Conservation (phyloP, 352 stramenopile species). For the Chrysophaeum taylorii region DNA sequence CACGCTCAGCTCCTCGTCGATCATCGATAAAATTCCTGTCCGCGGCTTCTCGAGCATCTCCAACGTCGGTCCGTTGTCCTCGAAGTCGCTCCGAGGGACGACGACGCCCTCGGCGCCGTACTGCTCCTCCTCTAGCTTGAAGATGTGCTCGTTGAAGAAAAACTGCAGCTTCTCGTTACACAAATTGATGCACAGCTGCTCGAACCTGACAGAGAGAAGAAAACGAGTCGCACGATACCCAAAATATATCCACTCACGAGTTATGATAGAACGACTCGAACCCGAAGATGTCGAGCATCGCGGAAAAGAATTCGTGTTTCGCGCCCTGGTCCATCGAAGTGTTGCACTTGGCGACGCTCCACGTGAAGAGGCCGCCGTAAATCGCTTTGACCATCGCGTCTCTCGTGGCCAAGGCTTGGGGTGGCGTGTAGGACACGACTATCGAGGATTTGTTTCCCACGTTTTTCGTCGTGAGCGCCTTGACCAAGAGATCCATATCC, state of each 20-base stretch:
- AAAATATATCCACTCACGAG: too few relatives aligned
- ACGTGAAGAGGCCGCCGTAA: conserved; percentile 83
- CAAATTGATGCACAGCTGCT: conserved; percentile 91
- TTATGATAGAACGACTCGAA: conserved; percentile 77
- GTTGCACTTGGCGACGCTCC: conserved; percentile 83
- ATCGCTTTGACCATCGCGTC: conserved; percentile 85
- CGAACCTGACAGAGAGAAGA: conserved; percentile 56
- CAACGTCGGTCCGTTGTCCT: conserved; percentile 79
- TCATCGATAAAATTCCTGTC: conserved; percentile 70
- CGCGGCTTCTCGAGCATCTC: conserved; percentile 83
- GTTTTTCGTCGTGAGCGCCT: conserved; percentile 43
- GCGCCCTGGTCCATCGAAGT: conserved; percentile 51
- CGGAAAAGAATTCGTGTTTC: conserved; percentile 57
- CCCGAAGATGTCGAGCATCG: conserved; percentile 87
- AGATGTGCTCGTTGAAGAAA: conserved; percentile 82
- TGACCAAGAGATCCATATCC: conserved; percentile 50
- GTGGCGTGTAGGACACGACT: conserved; percentile 40
- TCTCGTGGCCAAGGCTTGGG: conserved; percentile 78
- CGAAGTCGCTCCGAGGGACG: conserved; percentile 74
- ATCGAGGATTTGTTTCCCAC: conserved; percentile 28
- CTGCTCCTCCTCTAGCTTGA: conserved; percentile 82
- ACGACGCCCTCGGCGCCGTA: conserved; percentile 84
- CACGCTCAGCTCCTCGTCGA: conserved; percentile 85
- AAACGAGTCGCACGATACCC: too few relatives aligned
- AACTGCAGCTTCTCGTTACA: conserved; percentile 86